phyloP scores from a whole-genome alignment of 2,329 filamentous ascomycete genomes.

The Chaetomium sp. region DNA sequence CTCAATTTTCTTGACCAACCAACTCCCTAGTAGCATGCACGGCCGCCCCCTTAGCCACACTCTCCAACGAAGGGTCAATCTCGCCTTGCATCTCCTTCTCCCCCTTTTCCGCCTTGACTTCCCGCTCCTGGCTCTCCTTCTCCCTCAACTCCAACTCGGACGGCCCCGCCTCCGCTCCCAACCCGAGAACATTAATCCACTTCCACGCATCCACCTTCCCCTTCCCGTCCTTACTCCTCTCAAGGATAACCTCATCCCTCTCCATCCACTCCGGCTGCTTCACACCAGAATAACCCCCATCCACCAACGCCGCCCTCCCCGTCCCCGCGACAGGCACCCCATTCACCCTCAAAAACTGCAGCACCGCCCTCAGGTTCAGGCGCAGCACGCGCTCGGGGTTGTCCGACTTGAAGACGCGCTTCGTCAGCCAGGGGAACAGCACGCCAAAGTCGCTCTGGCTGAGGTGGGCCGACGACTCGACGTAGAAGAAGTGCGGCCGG shows the following conservation, averaged over 20 bases:
- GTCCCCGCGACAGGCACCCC: constrained; percentile 54
- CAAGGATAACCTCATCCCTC: constrained; percentile 56
- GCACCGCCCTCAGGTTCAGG: constrained; percentile 60
- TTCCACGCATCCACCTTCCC: constrained; percentile 50
- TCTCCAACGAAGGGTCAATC: constrained; percentile 30
- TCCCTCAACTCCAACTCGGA: constrained; percentile 27
- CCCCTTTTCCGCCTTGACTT: constrained; percentile 21
- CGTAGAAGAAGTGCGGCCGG: constrained; percentile 72
- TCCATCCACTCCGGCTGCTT: constrained; percentile 43
- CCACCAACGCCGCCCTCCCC: constrained; percentile 46
- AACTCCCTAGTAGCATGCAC: not conserved
- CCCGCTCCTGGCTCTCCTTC: constrained; percentile 5
- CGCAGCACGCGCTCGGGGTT: constrained; percentile 59
- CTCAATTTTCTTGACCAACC: not conserved
- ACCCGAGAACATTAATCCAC: constrained; percentile 56
- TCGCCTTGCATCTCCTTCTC: constrained; percentile 31
- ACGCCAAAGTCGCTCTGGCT: constrained; percentile 83
- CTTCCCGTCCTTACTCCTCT: constrained; percentile 35
- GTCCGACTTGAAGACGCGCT: constrained; percentile 59
- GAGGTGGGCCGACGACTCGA: constrained; percentile 72
- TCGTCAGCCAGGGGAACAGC: constrained; percentile 72
- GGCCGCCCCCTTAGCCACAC: constrained; percentile 11
- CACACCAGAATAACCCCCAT: not conserved
- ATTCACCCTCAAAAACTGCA: constrained; percentile 58
- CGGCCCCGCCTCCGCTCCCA: constrained; percentile 43